phyloP scores from a whole-genome alignment of 768 basidiomycete species.

The Leucosporidium scottii region DNA sequence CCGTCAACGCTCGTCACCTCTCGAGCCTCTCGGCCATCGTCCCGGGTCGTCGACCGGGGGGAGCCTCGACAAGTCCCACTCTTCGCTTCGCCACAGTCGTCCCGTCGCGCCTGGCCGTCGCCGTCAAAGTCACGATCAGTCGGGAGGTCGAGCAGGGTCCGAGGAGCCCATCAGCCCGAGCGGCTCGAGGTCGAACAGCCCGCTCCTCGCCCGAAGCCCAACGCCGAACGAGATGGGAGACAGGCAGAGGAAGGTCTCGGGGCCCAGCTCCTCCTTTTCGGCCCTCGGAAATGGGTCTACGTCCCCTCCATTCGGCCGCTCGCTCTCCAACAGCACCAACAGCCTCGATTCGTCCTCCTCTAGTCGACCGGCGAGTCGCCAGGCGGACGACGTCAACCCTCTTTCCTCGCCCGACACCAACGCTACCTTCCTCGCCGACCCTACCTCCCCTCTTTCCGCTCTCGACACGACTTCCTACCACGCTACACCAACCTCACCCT shows the following conservation, averaged over 20 bases:
- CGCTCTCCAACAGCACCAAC: neutral
- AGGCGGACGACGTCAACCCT: neutral
- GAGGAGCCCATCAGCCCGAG: neutral
- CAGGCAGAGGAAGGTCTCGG: too few relatives aligned
- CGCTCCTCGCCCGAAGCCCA: neutral
- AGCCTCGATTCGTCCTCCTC: neutral
- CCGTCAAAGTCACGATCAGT: slow-evolving; percentile 15
- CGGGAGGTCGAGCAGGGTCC: neutral
- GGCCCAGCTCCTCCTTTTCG: too few relatives aligned
- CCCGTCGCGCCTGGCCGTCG: slow-evolving; percentile 25
- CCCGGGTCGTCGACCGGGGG: slow-evolving; percentile 20
- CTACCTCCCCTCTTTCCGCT: slow-evolving; percentile 1
- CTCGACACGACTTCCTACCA: slow-evolving; percentile 28
- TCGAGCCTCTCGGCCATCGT: slow-evolving; percentile 10
- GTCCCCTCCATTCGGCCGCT: too few relatives aligned
- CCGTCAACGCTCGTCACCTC: neutral
- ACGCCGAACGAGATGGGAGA: neutral
- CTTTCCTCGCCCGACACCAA: too few relatives aligned
- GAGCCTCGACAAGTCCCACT: slow-evolving; percentile 12
- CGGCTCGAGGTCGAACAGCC: neutral
- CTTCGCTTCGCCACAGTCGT: slow-evolving; percentile 20
- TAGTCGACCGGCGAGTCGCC: neutral
- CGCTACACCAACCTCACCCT: slow-evolving; percentile 16
- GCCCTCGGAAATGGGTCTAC: too few relatives aligned
- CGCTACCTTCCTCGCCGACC: neutral